Evolutionary conservation across 345 rosid genomes (phyloP), one percentile per base, ranked within the genome.

Genomic region (Camelina laxa): DNA sequence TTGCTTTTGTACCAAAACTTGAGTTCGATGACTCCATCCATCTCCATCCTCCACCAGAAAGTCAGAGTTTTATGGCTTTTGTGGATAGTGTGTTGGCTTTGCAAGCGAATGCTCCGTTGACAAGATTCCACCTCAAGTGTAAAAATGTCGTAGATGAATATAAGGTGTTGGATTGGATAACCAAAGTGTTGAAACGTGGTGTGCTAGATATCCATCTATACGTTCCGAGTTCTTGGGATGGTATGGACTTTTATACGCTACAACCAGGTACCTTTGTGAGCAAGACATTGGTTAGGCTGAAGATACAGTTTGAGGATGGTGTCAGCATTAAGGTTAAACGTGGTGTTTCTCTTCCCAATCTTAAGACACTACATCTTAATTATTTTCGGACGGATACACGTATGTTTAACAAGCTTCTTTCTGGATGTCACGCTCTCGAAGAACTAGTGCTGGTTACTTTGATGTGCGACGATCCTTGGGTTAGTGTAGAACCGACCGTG

Each of bases 51-150:
- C 30, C 30, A 3, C 58, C 16, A 54, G 35, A 22, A 24, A 24
- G 35, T 55, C 0, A 14, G 7, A 14, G 60, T 2, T 27, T 55
- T 27, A 24, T 6, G 60, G 0, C 0, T 55, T 55, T 55, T 7
- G 60, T 55, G 60, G 60, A 27, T 3, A 27, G 11, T 7, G 36
- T 55, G 3, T 55, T 55, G 60, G 60, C 60, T 55, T 55, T 55
- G 11, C 4, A 33, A 33, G 36, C 8, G 1, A 1, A 33, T 6
- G 11, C 36, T 24, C 36, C 36, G 0, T 24, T 55, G 36, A 55
- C 7, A 0, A 55, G 59, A 6, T 55, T 24, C 19, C 36, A 27
- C 0, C 10, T 55, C 3, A 27, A 55, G 11, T 55, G 60, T 7
- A 1, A 24, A 27, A 0, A 55, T 27, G 5, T 27, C 14, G 10